Percentiles rank a stretch among this genome's conserved stretches.
These are phyloP conservation scores for Heliamphora exappendiculata DNA, from an alignment of 148 eudicot genomes.

Conservation along the genomic window DNA sequence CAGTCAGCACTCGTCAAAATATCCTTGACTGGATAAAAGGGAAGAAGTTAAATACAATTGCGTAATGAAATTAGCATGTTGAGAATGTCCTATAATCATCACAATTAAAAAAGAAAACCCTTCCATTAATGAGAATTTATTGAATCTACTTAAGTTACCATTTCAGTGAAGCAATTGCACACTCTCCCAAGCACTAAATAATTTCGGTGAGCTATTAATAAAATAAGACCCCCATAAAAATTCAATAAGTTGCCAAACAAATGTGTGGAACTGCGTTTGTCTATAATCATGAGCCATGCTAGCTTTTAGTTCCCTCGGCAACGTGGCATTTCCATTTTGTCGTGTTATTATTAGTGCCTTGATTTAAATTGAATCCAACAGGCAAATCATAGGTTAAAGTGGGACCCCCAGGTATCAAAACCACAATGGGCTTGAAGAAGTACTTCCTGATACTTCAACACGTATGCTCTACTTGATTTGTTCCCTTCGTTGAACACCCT, in stretches of 20 bases:
- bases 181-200: not conserved
- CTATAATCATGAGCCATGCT: no score
- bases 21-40: not conserved
- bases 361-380: not conserved
- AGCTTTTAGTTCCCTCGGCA: not conserved
- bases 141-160: not conserved
- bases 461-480: not conserved
- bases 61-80: not conserved
- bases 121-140: not conserved
- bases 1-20: not conserved
- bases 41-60: not conserved
- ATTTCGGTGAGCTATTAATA: not conserved
- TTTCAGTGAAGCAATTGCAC: conserved; percentile 4
- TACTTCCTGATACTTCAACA: not conserved
- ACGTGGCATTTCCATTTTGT: conserved; percentile 5
- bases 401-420: not conserved
- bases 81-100: not conserved
- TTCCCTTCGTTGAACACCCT: not conserved
- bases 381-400: not conserved
- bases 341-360: not conserved
- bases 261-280: not conserved
- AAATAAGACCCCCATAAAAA: no score
- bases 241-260: not conserved
- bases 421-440: not conserved
- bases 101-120: not conserved